A percentile compares a stretch with the other conserved stretches of the same genome.
Evolutionary conservation across 441 rosid species (phyloP).

Genomic region (Euphorbia corollata): DNA sequence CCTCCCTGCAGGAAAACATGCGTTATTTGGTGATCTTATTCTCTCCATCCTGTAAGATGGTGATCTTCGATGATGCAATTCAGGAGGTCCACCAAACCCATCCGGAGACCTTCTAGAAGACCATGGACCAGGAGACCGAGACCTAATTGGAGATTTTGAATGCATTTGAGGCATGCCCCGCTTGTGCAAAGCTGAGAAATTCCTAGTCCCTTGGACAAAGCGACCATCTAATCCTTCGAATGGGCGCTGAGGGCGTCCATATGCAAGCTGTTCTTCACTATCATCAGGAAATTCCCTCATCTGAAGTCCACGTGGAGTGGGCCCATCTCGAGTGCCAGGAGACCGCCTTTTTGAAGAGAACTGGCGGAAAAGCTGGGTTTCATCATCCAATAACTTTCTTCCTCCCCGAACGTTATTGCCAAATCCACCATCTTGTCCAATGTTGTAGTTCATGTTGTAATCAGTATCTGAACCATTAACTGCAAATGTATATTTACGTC

Average conservation of each 20-base stretch:
- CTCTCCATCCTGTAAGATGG: slow-evolving; percentile 57
- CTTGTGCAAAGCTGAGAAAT: slow-evolving; percentile 43
- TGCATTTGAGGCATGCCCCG: slow-evolving; percentile 40
- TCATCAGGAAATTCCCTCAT: slow-evolving; percentile 46
- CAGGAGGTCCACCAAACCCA: slow-evolving; percentile 47
- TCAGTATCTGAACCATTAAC: slow-evolving; percentile 36
- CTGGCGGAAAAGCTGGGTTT: slow-evolving; percentile 32
- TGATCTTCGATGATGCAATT: slow-evolving; percentile 53
- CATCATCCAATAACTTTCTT: slow-evolving; percentile 46
- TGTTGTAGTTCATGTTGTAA: slow-evolving; percentile 42
- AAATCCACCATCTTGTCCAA: slow-evolving; percentile 43
- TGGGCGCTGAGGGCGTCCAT: slow-evolving; percentile 36
- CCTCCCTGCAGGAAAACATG: no score
- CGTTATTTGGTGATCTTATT: slow-evolving; percentile 54
- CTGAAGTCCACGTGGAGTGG: slow-evolving; percentile 33
- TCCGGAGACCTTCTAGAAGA: slow-evolving; percentile 67
- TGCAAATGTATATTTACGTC: slow-evolving; percentile 36
- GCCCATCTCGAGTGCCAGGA: slow-evolving; percentile 46
- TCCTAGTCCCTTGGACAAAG: no score
- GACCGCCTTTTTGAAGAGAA: slow-evolving; percentile 43
- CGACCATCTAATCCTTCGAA: slow-evolving; percentile 54
- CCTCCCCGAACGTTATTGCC: slow-evolving; percentile 52
- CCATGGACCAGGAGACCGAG: slow-evolving; percentile 67
- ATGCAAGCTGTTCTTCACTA: slow-evolving; percentile 40
- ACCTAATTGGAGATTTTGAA: slow-evolving; percentile 70